Conservation (phyloP, 2,329 filamentous ascomycete species). For the Aspergillus luchuensis region DNA sequence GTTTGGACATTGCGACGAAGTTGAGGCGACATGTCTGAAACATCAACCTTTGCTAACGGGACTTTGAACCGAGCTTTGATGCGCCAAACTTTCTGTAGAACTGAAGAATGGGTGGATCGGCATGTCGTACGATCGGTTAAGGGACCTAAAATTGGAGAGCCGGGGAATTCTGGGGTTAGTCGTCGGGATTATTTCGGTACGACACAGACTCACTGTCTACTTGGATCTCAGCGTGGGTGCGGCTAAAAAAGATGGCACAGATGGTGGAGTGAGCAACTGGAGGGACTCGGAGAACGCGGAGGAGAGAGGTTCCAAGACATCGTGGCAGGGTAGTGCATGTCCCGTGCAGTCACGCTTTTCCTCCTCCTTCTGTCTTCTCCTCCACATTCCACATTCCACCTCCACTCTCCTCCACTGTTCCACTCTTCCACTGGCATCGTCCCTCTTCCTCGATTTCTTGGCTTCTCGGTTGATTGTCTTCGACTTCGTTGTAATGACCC, state of each 20-base stretch:
- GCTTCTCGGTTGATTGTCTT: no score
- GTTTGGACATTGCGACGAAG: no score
- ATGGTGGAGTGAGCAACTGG: not conserved
- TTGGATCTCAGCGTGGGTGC: not conserved
- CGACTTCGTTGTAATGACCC: not conserved
- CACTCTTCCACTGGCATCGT: no score
- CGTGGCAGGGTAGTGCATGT: no score
- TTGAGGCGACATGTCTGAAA: no score
- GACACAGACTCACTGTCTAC: not conserved
- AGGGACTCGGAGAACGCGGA: not conserved
- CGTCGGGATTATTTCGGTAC: not conserved
- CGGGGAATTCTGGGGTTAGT: not conserved
- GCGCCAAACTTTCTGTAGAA: not conserved
- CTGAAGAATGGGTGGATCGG: not conserved
- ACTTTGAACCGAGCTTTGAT: not conserved
- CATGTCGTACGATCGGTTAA: not conserved
- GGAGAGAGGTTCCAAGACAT: not conserved
- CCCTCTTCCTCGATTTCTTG: no score
- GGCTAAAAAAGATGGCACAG: not conserved
- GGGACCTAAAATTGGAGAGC: not conserved
- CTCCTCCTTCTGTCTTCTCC: not conserved
- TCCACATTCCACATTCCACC: not conserved
- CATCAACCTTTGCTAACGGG: no score
- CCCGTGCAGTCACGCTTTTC: not conserved
- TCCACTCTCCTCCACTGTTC: not conserved